Evolutionary conservation across 139 green algal genomes (phyloP), one percentile per base, ranked within the genome.

Genomic region (Raphidocelis subcapitata): DNA sequence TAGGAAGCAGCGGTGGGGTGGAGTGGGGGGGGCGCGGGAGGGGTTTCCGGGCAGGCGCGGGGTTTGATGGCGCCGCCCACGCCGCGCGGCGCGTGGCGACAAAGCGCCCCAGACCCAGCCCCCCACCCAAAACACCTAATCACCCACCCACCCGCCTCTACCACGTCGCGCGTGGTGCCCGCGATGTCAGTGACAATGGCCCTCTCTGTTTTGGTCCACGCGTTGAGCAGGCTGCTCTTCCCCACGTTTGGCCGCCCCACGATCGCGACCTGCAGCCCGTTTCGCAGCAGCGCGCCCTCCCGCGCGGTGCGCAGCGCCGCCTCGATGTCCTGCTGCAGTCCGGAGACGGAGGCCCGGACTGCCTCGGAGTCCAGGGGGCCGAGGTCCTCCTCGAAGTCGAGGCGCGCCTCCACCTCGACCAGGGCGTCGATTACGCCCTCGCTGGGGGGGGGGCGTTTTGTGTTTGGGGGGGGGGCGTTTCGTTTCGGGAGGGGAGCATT

Each of bases 341-440:
- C 62, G 32, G 72, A 76, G 24, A 80, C 41, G 23, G 85, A 77
- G 0, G 33, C 23, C 18, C 70, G 57, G 24, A 97, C 64, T 29
- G 67, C 54, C 3, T 63, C 51, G 5, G 72, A 44, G 51, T 98
- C 91, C 60, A 98, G 49, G 0, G 85, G 78, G 0, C 89, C 90
- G 62, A 99, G 74, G 65, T 98, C 95, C 36, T 99, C 95, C 33
- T 99, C 95, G 86, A 99, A 99, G 67, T 97, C 92, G 26, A 97
- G 57, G 33, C 74, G 28, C 62, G 89, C 92, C 76, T 98, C 94
- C 35, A 98, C 63, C 84, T 98, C 93, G 10, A 85, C 89, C 18
- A 98, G 82, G 47, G 98, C 63, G 16, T 89, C 81, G 28, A 98
- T 69, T 59, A 78, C 16, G 12, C 55, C 72, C 23, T 28, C 54